phyloP scores from a whole-genome alignment of 2,329 filamentous ascomycete species.

The Hymenoscyphus infarciens region DNA sequence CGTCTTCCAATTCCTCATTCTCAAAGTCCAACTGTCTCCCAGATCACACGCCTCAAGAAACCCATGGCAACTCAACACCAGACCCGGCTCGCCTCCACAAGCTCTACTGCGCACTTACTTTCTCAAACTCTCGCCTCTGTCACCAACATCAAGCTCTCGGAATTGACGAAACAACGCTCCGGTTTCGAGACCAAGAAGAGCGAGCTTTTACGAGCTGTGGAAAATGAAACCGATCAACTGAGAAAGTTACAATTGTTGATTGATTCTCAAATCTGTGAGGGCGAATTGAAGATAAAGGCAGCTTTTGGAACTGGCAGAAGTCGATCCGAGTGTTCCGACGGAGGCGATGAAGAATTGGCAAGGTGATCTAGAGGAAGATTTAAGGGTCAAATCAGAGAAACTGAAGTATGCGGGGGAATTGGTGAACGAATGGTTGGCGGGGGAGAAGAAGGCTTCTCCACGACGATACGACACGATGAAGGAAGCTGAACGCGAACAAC shows the following conservation, averaged over 20 bases:
- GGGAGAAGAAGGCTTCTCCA: background rate
- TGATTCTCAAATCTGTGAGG: too few relatives aligned
- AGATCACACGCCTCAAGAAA: too few relatives aligned
- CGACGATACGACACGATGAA: background rate
- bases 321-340: background rate
- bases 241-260: background rate
- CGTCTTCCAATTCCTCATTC: background rate
- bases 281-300: too few relatives aligned
- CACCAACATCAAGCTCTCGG: background rate
- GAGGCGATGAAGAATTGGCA: background rate
- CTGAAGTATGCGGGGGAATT: background rate
- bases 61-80: background rate
- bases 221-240: background rate
- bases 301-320: background rate
- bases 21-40: too few relatives aligned
- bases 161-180: background rate
- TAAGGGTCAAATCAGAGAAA: background rate
- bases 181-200: background rate
- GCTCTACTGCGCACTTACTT: background rate
- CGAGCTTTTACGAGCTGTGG: background rate
- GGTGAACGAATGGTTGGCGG: background rate
- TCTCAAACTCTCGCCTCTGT: background rate
- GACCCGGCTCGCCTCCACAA: background rate
- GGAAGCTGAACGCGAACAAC: background rate
- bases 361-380: background rate